Conservation (phyloP, 805 yeast genomes). For the Starmerella ratchasimensis region DNA sequence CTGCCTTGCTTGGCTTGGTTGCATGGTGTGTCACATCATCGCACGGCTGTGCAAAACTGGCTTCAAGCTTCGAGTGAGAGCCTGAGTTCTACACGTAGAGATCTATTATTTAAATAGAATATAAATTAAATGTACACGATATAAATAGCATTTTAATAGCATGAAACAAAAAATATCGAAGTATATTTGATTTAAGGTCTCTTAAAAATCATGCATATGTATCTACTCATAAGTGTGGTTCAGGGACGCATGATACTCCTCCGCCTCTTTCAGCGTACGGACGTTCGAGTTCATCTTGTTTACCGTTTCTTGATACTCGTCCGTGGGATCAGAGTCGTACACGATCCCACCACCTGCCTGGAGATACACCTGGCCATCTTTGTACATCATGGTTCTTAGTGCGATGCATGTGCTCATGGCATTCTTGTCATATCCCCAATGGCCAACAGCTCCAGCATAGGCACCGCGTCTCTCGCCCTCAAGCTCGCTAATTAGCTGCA, state of each 20-base stretch:
- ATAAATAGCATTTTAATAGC: no score
- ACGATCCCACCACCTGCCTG: conserved; percentile 99
- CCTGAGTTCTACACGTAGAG: no score
- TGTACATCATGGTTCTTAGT: conserved; percentile 87
- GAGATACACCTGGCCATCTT: conserved; percentile 76
- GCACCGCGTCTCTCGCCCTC: conserved; percentile 91
- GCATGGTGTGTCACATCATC: conserved; percentile 3
- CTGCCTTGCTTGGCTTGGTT: conserved; percentile 4
- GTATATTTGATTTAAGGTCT: no score
- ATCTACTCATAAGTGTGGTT: no score
- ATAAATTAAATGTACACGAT: no score
- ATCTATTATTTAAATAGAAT: no score
- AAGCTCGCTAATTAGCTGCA: conserved; percentile 82
- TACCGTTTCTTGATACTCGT: conserved; percentile 91
- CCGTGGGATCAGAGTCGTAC: conserved; percentile 84
- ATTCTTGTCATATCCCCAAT: conserved; percentile 91
- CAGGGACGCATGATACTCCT: no score
- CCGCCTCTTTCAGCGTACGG: conserved; percentile 85
- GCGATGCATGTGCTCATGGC: conserved; percentile 98
- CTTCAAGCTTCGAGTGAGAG: background rate
- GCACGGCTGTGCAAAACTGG: conserved; percentile 1
- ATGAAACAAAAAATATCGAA: no score
- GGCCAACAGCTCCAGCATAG: conserved; percentile 98
- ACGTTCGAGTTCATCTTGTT: conserved; percentile 93
- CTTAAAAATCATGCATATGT: background rate